These are phyloP conservation scores for Pseudoscleropodium purum DNA, from an alignment of 225 moss, liverwort and hornwort species.

Conservation along the genomic window DNA sequence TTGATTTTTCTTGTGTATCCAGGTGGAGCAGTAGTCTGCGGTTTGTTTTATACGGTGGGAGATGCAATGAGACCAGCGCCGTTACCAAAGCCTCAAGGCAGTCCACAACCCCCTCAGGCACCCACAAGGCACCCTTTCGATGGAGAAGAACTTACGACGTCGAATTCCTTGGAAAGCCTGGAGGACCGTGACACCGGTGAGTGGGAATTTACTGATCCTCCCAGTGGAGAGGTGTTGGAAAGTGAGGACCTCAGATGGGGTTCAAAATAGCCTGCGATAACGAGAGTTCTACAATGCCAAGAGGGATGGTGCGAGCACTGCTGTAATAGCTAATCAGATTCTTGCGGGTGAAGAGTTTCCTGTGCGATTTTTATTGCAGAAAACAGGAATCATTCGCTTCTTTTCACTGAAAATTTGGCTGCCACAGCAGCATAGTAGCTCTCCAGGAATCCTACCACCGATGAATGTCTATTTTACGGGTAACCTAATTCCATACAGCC, in stretches of 20 bases:
- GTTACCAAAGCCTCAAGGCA: conserved; percentile 13
- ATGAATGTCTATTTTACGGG: neutral
- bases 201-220: conserved; percentile 20
- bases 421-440: neutral
- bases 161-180: conserved; percentile 8
- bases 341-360: neutral
- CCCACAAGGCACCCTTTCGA: neutral
- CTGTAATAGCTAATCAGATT: neutral
- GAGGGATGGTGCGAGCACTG: neutral
- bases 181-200: conserved; percentile 11
- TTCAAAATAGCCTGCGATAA: conserved; percentile 9
- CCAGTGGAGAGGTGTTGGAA: conserved; percentile 24
- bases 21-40: conserved; percentile 40
- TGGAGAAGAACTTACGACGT: conserved; percentile 8
- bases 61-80: conserved; percentile 19
- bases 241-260: conserved; percentile 23
- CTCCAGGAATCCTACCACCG: neutral
- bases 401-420: neutral
- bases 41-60: conserved; percentile 26
- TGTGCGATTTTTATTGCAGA: neutral
- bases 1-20: neutral
- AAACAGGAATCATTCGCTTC: neutral
- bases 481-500: neutral
- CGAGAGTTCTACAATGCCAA: neutral
- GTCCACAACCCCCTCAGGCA: neutral